Percentiles rank a stretch among this genome's conserved stretches.
Evolutionary conservation across 345 rosid species (phyloP).

Genomic region (Arabidopsis arenosa): DNA sequence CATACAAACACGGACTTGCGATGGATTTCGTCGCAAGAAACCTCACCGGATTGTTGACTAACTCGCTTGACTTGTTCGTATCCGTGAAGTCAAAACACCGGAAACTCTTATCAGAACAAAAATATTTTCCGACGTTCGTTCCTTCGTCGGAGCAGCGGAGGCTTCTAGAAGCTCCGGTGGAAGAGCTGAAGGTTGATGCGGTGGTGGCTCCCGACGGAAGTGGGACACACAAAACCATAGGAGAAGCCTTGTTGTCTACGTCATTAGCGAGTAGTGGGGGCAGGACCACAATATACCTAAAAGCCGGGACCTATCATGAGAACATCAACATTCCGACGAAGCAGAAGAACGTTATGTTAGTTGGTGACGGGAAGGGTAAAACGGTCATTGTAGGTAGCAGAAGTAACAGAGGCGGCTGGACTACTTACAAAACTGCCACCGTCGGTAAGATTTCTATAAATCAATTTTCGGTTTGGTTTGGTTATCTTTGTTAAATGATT

Average conservation of each 20-base stretch:
- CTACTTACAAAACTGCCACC: conserved; percentile 58
- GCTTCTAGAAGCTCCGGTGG: conserved; percentile 56
- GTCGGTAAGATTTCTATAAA: conserved; percentile 49
- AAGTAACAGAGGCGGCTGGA: conserved; percentile 51
- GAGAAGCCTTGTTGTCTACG: conserved; percentile 49
- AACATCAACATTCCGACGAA: conserved; percentile 52
- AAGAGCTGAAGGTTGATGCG: conserved; percentile 49
- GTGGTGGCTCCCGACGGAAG: conserved; percentile 65
- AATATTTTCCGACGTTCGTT: conserved; percentile 44
- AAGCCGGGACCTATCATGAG: conserved; percentile 62
- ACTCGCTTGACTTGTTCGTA: conserved; percentile 47
- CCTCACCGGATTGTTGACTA: conserved; percentile 45
- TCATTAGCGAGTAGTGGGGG: conserved; percentile 46
- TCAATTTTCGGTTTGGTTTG: neutral
- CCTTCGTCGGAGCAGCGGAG: conserved; percentile 31
- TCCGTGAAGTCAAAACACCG: conserved; percentile 22
- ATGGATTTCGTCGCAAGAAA: conserved; percentile 45
- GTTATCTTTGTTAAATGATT: neutral
- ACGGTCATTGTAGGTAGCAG: conserved; percentile 51
- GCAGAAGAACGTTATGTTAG: conserved; percentile 60
- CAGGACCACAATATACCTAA: conserved; percentile 54
- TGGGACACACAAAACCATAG: conserved; percentile 56
- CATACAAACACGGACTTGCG: neutral
- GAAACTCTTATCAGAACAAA: conserved; percentile 24
- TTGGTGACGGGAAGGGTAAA: conserved; percentile 66